Evolutionary conservation across 768 basidiomycete genomes (phyloP), one percentile per base, ranked within the genome.

Genomic region (Dictyophora rubrovolvata): DNA sequence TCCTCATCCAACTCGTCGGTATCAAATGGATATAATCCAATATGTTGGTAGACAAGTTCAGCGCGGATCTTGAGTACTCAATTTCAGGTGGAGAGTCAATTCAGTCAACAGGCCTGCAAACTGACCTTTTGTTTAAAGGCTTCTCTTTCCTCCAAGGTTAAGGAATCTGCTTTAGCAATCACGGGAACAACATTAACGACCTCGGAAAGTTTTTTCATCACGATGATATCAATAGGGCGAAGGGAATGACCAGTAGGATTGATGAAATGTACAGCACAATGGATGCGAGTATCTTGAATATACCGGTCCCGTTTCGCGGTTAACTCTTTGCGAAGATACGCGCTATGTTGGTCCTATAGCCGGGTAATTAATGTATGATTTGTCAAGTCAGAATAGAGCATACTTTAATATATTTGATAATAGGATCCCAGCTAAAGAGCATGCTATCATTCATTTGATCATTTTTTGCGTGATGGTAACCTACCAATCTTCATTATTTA

Each of bases 131-230:
- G 77, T 81, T 99, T 99, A 82, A 99, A 99, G 49, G 78, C 78
- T 58, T 87, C 87, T 65, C 93, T 78, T 79, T 99, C 95, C 63
- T 96, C 94, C 60, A 90, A 71, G 1, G 94, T 97, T 77, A 99
- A 79, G 63, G 85, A 87, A 73, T 99, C 95, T 33, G 89, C 81
- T 80, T 99, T 99, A 65, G 96, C 95, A 67, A 99, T 97, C 62
- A 99, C 89, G n/a, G 95, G 95, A 8, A 99, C 94, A 55, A 99
- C 95, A 66, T 99, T 99, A 72, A 97, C 96, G 48, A 98, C 95
- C 70, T 98, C 96, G 70, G 89, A 89, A 62, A 99, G 78, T 77
- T 97, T 97, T 80, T 97, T 96, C 86, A 99, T 93, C 64, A 99
- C 96, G 68, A 93, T 93, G 50, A 98, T 87, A 67, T 99, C 95